phyloP scores from a whole-genome alignment of 2,329 filamentous ascomycete genomes.

The Hirsutella minnesotensis region DNA sequence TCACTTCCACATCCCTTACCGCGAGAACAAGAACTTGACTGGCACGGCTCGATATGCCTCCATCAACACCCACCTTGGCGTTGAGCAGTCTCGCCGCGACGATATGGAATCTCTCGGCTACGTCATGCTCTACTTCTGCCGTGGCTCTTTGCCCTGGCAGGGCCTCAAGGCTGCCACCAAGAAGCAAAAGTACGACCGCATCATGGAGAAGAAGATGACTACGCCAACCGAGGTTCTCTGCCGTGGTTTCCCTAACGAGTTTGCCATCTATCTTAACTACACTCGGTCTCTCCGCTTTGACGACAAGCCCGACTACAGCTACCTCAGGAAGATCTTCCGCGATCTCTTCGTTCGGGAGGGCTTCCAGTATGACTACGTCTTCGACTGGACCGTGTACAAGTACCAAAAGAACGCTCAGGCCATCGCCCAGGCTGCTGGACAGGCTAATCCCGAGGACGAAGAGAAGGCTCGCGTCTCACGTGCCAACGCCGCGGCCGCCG shows the following conservation, averaged over 20 bases:
- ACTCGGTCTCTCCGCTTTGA: conserved; percentile 97
- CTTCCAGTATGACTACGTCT: conserved; percentile 99
- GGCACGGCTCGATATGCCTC: conserved; percentile 97
- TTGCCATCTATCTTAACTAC: conserved; percentile 99
- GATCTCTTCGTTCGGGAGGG: conserved; percentile 97
- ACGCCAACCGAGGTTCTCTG: conserved; percentile 97
- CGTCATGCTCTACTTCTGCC: conserved; percentile 99
- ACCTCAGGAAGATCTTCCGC: conserved; percentile 99
- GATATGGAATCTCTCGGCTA: conserved; percentile 99
- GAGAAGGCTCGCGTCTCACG: conserved; percentile 63
- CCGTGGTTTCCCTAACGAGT: conserved; percentile 98
- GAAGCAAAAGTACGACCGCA: conserved; percentile 99
- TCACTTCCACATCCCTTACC: conserved; percentile 98
- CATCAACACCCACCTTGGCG: conserved; percentile 97
- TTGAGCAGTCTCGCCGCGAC: conserved; percentile 97
- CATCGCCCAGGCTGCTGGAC: conserved; percentile 69
- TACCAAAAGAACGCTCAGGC: conserved; percentile 99
- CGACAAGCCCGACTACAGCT: conserved; percentile 99
- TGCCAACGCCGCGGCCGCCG: conserved; percentile 52
- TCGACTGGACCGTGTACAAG: conserved; percentile 99
- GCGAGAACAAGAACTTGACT: conserved; percentile 99
- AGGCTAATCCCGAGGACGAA: conserved; percentile 57
- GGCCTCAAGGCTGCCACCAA: conserved; percentile 96
- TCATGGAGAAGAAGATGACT: conserved; percentile 99
- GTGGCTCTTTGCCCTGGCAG: conserved; percentile 97